Evolutionary conservation across 192 early-diverging fungal genomes (phyloP), one percentile per base, ranked within the genome.

Genomic region (Funneliformis mosseae): DNA sequence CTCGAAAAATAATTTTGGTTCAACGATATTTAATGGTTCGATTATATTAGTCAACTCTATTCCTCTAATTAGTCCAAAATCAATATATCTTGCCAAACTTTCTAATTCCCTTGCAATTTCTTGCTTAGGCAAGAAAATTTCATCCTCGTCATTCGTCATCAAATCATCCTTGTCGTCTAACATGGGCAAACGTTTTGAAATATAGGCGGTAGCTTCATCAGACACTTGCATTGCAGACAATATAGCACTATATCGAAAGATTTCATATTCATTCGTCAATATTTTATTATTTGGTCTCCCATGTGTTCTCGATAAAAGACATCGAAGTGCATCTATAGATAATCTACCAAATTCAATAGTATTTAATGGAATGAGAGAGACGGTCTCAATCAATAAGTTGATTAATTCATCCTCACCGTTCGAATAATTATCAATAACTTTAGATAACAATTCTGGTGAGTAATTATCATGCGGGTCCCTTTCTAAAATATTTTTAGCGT

Each of bases 241-340:
- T 16, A 77, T 39, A 18, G 61, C 43, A 38, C 59, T 62, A 63
- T 77, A 77, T 63, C 75, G 25, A 16, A 77, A 77, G 0, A 77
- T 33, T 38, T 60, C 50, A 43, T 77, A 77, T 77, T 77, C 75
- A 1, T 27, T 14, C 10, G 75, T 77, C 11, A 18, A 39, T 33
- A 33, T 33, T n/a, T 43, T 63, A 18, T 11, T 48, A n/a, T 10
- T 27, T 42, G n/a, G 4, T 23, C 12, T 73, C 9, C 50, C 21
- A 46, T 45, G 27, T 12, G 71, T 73, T 16, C 18, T 12, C 6
- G n/a, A 23, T 27, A 73, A 27, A 18, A 73, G 27, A 28, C 2
- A 33, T 55, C 23, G 10, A 7, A 73, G 43, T 16, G 27, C 41
- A 2, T 2, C n/a, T 11, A 73, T 23, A 25, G 42, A 45, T 8